Evolutionary conservation across 371 early-diverging fungal species (phyloP).

Genomic region (Mortierella polycephala): DNA sequence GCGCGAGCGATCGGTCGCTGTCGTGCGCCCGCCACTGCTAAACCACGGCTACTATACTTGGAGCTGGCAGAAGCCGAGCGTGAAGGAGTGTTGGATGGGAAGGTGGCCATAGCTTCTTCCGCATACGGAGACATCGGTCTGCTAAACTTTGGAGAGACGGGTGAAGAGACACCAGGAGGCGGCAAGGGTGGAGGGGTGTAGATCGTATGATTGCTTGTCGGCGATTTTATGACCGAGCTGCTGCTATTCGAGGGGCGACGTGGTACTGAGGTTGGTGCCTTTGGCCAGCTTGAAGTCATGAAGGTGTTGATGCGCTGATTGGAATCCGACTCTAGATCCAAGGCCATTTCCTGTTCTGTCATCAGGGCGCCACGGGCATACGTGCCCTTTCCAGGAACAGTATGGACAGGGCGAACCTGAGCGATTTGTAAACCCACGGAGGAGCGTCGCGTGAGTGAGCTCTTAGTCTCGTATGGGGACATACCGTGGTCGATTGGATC

Average conservation of each 20-base stretch:
- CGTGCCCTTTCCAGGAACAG: not conserved
- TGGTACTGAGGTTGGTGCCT: not conserved
- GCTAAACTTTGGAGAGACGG: not conserved
- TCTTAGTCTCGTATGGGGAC: conserved; percentile 15
- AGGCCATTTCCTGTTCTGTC: conserved; percentile 41
- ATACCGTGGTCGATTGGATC: conserved; percentile 23
- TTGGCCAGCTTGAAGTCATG: conserved; percentile 19
- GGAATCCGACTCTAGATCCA: conserved; percentile 23
- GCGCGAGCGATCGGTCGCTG: not conserved
- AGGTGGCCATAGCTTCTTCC: conserved; percentile 36
- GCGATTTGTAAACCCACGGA: conserved; percentile 7
- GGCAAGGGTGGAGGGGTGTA: conserved; percentile 48
- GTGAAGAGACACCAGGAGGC: conserved; percentile 7
- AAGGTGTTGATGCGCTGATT: conserved; percentile 10
- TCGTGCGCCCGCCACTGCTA: not conserved
- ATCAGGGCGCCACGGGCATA: conserved; percentile 31
- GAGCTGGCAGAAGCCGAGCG: not conserved
- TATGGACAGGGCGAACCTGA: conserved; percentile 4
- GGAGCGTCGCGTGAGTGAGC: conserved; percentile 6
- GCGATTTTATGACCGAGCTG: no score
- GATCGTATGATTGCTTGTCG: conserved; percentile 10
- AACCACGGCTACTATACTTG: not conserved
- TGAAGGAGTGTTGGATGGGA: conserved; percentile 22
- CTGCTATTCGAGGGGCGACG: no score
- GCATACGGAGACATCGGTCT: conserved; percentile 34